Base-by-base conservation (phyloP, 2,329 filamentous ascomycete genomes). In the Sclerotinia sclerotiorum region DNA sequence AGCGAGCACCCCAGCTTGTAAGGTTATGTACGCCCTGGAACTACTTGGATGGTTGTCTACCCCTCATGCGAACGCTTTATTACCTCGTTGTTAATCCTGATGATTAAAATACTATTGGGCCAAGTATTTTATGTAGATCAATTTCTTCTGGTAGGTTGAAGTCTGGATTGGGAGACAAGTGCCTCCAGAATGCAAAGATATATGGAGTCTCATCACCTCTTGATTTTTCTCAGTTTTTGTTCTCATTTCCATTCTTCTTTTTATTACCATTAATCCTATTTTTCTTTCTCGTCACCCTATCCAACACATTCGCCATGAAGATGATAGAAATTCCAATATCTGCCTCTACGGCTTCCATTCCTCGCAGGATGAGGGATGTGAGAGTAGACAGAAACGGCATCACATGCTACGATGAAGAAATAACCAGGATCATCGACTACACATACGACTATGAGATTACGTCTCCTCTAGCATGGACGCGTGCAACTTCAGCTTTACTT, bases 361-460 rank as follows among this genome's bases (percentile, higher is more conserved):
- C 56, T 62, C 56, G 65, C 65, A 52, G 46, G 46, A 17, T 17
- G 21, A 62, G 32, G 48, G 42, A n/a, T 52, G 46, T 24, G 19
- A 61, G n/a, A 39, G 56, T 49, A 44, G 48, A 49, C 24, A 62
- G 56, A 32, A 64, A 64, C 44, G 35, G 52, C 24, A 8, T 27
- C 27, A 51, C 19, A n/a, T 44, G n/a, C 21, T 72, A 71, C 27
- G 73, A 75, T 35, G 65, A 71, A 42, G 58, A 73, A 13, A 46
- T 74, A 32, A 48, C 67, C 11, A 65, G 69, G 21, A 73, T 74
- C 60, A 61, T 57, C 19, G 61, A 70, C 21, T 75, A 74, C 68
- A 69, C 72, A 49, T 74, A 67, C 54, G 48, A 73, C 29, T 71
- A 67, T 44, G 51, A 70, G 21, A 65, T 70, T 19, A 44, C 27